phyloP scores from a whole-genome alignment of 176 grass and related monocot genomes.

The Dactylis glomerata region DNA sequence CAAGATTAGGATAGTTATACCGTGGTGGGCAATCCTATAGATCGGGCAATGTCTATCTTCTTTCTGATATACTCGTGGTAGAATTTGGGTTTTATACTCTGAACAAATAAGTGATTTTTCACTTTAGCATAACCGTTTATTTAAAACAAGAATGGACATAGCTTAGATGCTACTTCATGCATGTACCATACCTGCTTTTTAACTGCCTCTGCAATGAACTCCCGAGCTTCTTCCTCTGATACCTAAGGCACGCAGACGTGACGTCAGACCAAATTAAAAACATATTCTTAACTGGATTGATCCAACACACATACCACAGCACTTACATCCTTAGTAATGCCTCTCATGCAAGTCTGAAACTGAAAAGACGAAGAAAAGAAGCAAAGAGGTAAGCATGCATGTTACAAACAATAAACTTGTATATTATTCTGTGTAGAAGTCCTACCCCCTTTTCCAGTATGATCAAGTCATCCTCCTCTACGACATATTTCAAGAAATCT shows the following conservation, averaged over 20 bases:
- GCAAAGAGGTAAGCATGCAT: neutral
- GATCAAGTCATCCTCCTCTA: neutral
- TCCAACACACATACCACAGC: neutral
- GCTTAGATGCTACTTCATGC: neutral
- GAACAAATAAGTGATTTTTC: neutral
- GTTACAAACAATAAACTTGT: neutral
- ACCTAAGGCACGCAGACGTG: neutral
- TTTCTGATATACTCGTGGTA: slow-evolving; percentile 24
- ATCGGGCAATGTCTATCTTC: neutral
- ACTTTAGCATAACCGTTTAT: neutral
- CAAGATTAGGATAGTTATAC: slow-evolving; percentile 10
- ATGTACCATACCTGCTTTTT: neutral
- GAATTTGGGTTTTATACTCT: neutral
- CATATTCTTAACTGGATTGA: neutral
- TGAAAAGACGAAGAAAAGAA: neutral
- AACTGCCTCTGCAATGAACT: neutral
- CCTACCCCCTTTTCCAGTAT: neutral
- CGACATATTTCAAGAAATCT: neutral
- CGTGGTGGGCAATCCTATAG: neutral
- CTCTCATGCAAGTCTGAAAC: slow-evolving; percentile 15
- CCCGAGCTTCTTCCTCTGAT: neutral
- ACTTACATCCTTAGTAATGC: slow-evolving; percentile 20
- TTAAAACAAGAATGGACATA: neutral
- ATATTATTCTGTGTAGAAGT: neutral
- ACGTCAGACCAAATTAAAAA: neutral